These are phyloP conservation scores for Heterobasidion parviporum DNA, from an alignment of 1,284 basidiomycete genomes.

Conservation along the genomic window DNA sequence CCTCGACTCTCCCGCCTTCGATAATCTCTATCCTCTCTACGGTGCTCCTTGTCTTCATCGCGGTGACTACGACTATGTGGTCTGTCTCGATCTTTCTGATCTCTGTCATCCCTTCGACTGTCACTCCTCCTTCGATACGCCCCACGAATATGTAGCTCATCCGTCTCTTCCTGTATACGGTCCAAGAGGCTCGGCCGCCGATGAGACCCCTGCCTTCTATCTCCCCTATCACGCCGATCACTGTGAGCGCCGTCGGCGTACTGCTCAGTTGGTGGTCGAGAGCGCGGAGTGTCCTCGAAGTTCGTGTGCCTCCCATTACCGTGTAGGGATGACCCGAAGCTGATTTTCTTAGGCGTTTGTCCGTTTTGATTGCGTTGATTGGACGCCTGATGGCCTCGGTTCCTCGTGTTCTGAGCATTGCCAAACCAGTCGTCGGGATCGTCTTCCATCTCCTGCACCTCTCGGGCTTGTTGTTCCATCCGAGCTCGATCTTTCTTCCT, in stretches of 20 bases:
- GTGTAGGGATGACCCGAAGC: conserved; percentile 22
- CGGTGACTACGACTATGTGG: conserved; percentile 12
- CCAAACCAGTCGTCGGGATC: conserved; percentile 59
- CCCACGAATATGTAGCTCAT: not conserved
- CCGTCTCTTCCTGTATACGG: conserved; percentile 3
- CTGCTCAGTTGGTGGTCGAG: not conserved
- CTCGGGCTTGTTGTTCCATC: conserved; percentile 41
- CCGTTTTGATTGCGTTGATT: not conserved
- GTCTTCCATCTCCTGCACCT: conserved; percentile 39
- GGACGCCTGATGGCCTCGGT: conserved; percentile 12
- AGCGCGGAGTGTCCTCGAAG: not conserved
- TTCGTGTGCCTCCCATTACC: not conserved
- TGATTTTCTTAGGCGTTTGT: conserved; percentile 23
- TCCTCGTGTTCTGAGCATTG: conserved; percentile 18
- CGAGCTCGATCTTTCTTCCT: conserved; percentile 50
- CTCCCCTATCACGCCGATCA: not conserved
- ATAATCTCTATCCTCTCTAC: conserved; percentile 11
- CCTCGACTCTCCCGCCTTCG: conserved; percentile 10
- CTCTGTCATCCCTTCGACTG: not conserved
- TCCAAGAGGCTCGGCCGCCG: not conserved
- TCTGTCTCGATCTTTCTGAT: not conserved
- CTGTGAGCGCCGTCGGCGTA: not conserved
- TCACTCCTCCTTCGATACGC: conserved; percentile 11
- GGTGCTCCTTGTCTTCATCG: conserved; percentile 14
- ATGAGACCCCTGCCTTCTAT: not conserved